Evolutionary conservation across 2,329 filamentous ascomycete genomes (phyloP), one percentile per base, ranked within the genome.

Genomic region (Drechslerella stenobrocha): DNA sequence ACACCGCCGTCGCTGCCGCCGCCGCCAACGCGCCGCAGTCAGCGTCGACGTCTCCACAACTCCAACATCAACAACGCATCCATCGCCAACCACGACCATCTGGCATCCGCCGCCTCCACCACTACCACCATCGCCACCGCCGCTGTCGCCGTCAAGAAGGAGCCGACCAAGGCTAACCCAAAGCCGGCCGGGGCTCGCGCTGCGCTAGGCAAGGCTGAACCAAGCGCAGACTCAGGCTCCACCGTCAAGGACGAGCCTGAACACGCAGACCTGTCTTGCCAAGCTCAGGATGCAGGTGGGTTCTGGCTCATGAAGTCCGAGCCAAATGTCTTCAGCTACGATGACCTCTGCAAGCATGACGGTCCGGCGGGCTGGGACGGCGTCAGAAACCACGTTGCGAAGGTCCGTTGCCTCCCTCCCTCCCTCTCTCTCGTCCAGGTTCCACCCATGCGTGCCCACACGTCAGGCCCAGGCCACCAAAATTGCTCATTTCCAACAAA

Each of bases 341-440:
- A 97, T 73, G 91, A 97, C 75, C 78, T 98, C 32, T 82, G 83
- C 11, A 82, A 83, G 0, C 87, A 84, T 73, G 84, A 80, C 0
- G 82, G 83, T 73, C 90, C 92, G 1, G 92, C 97, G 74, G 86
- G 89, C 0, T 98, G 93, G 93, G 88, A 95, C 77, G 93, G 89
- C 88, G 78, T 75, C 83, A 80, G 35, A 74, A 61, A 28, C 50
- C 53, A 64, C 32, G 28, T 24, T 48, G 60, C 18, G 7, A 35
- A 67, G 63, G 63, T 67, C 26, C 34, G 63, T 59, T 52, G 42
- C 18, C 51, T 35, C 32, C 53, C 63, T 58, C n/a, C n/a, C n/a
- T n/a, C n/a, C n/a, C n/a, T n/a, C n/a, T n/a, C n/a, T n/a, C n/a
- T 58, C 35, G 48, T 61, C 32, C 13, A 52, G 18, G 9, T 46